A percentile compares a stretch with the other conserved stretches of the same genome.
Evolutionary conservation across 495 filamentous ascomycete species (phyloP).

Genomic region (Talaromyces trachyspermus): DNA sequence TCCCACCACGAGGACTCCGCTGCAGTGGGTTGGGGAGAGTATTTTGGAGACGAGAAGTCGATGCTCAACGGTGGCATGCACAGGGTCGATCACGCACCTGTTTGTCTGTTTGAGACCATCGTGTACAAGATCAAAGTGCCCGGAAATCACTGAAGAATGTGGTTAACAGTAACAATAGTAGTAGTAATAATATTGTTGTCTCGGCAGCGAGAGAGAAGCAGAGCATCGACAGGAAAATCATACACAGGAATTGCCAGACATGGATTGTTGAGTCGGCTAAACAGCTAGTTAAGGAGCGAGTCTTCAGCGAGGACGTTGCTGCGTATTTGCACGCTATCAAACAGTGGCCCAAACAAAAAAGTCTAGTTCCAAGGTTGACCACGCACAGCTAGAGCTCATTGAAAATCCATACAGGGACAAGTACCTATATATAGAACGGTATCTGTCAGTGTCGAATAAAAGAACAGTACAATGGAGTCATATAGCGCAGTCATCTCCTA

Average conservation of each 20-base stretch:
- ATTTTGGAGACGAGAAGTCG: slow-evolving; percentile 14
- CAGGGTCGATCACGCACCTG: slow-evolving; percentile 11
- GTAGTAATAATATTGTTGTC: too few relatives aligned
- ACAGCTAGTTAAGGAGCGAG: slow-evolving; percentile 13
- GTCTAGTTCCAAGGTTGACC: too few relatives aligned
- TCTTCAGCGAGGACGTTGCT: slow-evolving; percentile 11
- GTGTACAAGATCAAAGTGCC: slow-evolving; percentile 10
- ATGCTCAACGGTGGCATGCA: slow-evolving; percentile 16
- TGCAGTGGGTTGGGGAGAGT: slow-evolving; percentile 21
- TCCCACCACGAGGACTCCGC: slow-evolving; percentile 15
- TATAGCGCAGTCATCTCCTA: slow-evolving; percentile 4
- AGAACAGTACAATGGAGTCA: too few relatives aligned
- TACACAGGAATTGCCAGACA: slow-evolving; percentile 20
- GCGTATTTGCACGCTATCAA: slow-evolving; percentile 11
- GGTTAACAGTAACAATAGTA: slow-evolving; percentile 7
- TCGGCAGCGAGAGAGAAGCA: too few relatives aligned
- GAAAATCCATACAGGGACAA: too few relatives aligned
- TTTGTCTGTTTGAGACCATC: slow-evolving; percentile 15
- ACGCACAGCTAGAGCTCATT: too few relatives aligned
- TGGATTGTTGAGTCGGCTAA: slow-evolving; percentile 25
- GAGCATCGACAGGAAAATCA: slow-evolving; percentile 11
- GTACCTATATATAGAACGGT: too few relatives aligned
- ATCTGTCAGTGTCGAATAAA: too few relatives aligned
- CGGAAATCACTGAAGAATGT: slow-evolving; percentile 8
- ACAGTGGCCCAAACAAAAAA: too few relatives aligned